Percentiles rank a stretch among this genome's conserved stretches.
Evolutionary conservation across 768 basidiomycete genomes (phyloP).

Genomic region (Lentinula raphanica): DNA sequence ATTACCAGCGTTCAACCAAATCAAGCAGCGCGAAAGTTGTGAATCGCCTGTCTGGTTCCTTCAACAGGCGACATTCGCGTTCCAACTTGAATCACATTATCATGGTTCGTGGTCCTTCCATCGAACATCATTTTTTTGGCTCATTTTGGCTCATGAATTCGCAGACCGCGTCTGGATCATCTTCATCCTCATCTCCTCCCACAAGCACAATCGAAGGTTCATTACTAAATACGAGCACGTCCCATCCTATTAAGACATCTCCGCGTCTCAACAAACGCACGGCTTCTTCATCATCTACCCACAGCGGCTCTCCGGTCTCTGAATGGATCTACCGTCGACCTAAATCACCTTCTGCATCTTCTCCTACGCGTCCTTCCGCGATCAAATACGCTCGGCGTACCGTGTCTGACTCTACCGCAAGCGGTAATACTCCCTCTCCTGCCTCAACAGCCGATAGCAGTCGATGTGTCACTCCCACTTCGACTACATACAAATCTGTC

Average conservation of each 20-base stretch:
- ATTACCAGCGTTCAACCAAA: slow-evolving; percentile 14
- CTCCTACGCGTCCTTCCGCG: slow-evolving; percentile 12
- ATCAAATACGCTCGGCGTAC: slow-evolving; percentile 4
- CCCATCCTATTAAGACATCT: slow-evolving; percentile 1
- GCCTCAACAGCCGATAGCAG: slow-evolving; percentile 6
- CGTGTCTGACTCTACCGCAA: neutral
- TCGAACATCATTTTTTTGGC: neutral
- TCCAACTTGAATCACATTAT: slow-evolving; percentile 3
- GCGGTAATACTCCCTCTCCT: slow-evolving; percentile 2
- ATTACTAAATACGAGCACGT: neutral
- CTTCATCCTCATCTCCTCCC: slow-evolving; percentile 12
- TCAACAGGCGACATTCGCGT: slow-evolving; percentile 3
- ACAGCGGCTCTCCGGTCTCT: slow-evolving; percentile 1
- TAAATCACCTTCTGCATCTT: slow-evolving; percentile 24
- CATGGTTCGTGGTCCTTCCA: slow-evolving; percentile 2
- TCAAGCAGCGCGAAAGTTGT: slow-evolving; percentile 12
- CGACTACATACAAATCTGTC: slow-evolving; percentile 1
- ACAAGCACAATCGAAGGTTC: neutral
- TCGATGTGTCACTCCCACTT: slow-evolving; percentile 2
- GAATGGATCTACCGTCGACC: slow-evolving; percentile 48
- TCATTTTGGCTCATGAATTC: slow-evolving; percentile 5
- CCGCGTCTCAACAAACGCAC: slow-evolving; percentile 2
- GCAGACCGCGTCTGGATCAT: slow-evolving; percentile 12
- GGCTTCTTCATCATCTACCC: slow-evolving; percentile 1
- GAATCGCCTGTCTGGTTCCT: slow-evolving; percentile 4